These are phyloP conservation scores for Termitomyces sp. DNA, from an alignment of 768 basidiomycete genomes.

Conservation along the genomic window DNA sequence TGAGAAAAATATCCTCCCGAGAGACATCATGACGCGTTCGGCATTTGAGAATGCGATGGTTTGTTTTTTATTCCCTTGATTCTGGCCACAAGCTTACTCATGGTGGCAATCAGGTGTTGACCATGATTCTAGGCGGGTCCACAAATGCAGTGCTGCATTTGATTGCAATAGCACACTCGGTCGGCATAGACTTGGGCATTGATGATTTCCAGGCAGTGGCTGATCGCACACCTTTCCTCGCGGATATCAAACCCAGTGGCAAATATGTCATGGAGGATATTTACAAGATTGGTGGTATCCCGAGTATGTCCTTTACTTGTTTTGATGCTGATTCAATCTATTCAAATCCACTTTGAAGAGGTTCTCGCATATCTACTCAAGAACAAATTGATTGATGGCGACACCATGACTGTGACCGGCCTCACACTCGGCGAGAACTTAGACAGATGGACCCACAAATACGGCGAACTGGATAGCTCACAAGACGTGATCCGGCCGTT, in stretches of 20 bases:
- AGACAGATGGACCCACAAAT: conserved; percentile 77
- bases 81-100: conserved; percentile 1
- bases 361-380: conserved; percentile 82
- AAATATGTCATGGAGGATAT: conserved; percentile 99
- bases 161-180: conserved; percentile 94
- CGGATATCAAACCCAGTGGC: conserved; percentile 94
- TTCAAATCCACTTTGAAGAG: conserved; percentile 37
- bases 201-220: conserved; percentile 95
- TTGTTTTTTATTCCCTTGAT: conserved; percentile 13
- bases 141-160: conserved; percentile 97
- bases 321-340: neutral
- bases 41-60: conserved; percentile 99
- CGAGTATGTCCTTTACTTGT: conserved; percentile 52
- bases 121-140: conserved; percentile 96
- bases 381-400: conserved; percentile 84
- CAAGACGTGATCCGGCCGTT: conserved; percentile 90
- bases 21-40: conserved; percentile 94
- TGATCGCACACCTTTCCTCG: conserved; percentile 89
- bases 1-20: conserved; percentile 86
- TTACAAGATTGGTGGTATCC: conserved; percentile 92
- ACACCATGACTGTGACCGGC: conserved; percentile 89
- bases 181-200: conserved; percentile 81
- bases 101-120: conserved; percentile 62
- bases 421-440: conserved; percentile 88
- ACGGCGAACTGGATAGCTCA: conserved; percentile 65